phyloP scores from a whole-genome alignment of 176 grass and related monocot genomes.

The Carex scoparia region DNA sequence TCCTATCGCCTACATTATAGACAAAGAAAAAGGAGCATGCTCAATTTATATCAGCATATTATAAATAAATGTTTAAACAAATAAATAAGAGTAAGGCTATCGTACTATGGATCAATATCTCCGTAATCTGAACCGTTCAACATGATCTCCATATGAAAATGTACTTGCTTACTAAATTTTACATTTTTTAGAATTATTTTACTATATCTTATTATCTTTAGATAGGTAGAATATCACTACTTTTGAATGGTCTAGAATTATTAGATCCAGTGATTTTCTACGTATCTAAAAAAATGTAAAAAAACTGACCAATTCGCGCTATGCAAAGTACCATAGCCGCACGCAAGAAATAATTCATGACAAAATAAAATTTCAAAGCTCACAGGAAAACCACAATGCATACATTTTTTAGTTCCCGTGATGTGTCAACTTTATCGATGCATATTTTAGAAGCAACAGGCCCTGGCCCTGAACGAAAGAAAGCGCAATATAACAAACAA shows the following conservation, averaged over 20 bases:
- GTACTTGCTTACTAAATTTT: too few species aligned
- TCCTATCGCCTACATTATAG: slow-evolving; percentile 42
- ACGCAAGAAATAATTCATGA: neutral
- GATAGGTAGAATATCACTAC: too few species aligned
- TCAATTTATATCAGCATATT: neutral
- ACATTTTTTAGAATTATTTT: too few species aligned
- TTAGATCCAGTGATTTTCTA: too few species aligned
- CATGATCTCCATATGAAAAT: too few species aligned
- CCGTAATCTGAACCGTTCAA: too few species aligned
- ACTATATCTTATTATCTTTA: too few species aligned
- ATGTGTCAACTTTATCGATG: slow-evolving; percentile 86
- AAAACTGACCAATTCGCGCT: too few species aligned
- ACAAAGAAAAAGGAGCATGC: neutral
- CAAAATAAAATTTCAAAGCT: slow-evolving; percentile 11
- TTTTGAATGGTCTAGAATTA: too few species aligned
- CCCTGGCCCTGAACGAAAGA: slow-evolving; percentile 61
- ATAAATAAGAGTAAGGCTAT: neutral
- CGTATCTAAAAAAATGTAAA: too few species aligned
- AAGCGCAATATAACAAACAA: neutral
- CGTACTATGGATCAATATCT: too few species aligned
- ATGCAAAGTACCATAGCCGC: too few species aligned
- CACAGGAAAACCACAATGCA: slow-evolving; percentile 7
- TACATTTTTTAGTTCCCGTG: slow-evolving; percentile 73
- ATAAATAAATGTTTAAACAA: neutral
- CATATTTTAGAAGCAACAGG: slow-evolving; percentile 78